Percentiles rank a stretch among this genome's conserved stretches.
Evolutionary conservation across 2,329 filamentous ascomycete species (phyloP).

Genomic region (Trichoderma oligosporum): DNA sequence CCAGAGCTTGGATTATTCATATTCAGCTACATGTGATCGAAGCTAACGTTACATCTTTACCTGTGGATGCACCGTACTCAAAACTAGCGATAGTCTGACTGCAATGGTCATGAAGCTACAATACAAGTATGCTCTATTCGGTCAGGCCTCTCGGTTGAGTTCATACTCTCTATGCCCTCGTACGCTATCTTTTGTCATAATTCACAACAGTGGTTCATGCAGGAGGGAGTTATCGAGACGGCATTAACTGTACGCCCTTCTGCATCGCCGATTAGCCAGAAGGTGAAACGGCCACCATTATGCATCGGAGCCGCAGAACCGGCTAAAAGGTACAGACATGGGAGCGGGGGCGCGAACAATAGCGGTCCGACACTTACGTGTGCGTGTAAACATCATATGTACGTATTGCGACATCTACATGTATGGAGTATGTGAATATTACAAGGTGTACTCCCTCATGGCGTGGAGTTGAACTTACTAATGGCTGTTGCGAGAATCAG

Average conservation of each 20-base stretch:
- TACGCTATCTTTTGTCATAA: slow-evolving; percentile 8
- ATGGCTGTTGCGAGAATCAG: background rate
- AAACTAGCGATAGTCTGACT: background rate
- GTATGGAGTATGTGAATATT: background rate
- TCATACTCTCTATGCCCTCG: background rate
- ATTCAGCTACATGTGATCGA: background rate
- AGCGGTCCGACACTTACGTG: background rate
- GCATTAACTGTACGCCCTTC: background rate
- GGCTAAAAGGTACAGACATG: background rate
- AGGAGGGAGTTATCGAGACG: background rate
- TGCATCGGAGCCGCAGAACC: slow-evolving; percentile 9
- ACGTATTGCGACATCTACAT: background rate
- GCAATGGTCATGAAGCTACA: background rate
- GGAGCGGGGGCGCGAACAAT: background rate
- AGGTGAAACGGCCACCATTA: slow-evolving; percentile 5
- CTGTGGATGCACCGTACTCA: background rate
- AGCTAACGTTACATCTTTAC: too few species aligned
- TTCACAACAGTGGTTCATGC: slow-evolving; percentile 1
- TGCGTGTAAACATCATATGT: background rate
- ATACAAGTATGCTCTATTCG: too few species aligned
- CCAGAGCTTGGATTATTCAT: background rate
- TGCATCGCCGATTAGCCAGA: slow-evolving; percentile 8
- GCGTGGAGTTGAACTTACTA: too few species aligned
- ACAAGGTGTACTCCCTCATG: too few species aligned
- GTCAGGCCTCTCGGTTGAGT: background rate